Conservation (phyloP, 2,329 filamentous ascomycete genomes). For the Verticillium isaacii region DNA sequence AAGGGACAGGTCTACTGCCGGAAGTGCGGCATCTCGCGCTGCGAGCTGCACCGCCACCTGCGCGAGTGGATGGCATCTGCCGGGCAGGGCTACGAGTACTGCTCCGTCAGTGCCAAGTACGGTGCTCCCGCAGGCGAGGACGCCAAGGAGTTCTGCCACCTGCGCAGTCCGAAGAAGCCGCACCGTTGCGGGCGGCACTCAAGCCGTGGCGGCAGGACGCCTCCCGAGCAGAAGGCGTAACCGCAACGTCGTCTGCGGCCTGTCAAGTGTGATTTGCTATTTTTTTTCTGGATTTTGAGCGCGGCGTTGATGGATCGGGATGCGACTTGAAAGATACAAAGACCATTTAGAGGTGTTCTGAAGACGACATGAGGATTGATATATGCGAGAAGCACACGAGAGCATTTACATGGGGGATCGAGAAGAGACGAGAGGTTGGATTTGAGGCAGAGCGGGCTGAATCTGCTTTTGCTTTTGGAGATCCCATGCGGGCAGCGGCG, state of each 20-base stretch:
- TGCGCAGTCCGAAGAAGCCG: conserved; percentile 55
- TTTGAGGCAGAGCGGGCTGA: background rate
- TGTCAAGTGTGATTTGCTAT: background rate
- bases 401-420: background rate
- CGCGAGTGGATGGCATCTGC: conserved; percentile 45
- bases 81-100: conserved; percentile 52
- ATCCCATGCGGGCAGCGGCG: background rate
- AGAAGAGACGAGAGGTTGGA: background rate
- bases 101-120: conserved; percentile 53
- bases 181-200: conserved; percentile 54
- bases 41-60: conserved; percentile 60
- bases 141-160: conserved; percentile 49
- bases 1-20: conserved; percentile 57
- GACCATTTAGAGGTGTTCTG: background rate
- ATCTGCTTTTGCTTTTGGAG: background rate
- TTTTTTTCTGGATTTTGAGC: background rate
- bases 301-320: background rate
- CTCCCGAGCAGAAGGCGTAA: background rate
- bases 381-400: background rate
- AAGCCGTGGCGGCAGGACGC: background rate
- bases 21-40: conserved; percentile 56
- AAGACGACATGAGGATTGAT: background rate
- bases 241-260: background rate
- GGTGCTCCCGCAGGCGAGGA: conserved; percentile 41
- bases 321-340: background rate